Percentiles rank a stretch among this genome's conserved stretches.
Conservation (phyloP, 1,284 basidiomycete species). For the Puccinia sorghi region DNA sequence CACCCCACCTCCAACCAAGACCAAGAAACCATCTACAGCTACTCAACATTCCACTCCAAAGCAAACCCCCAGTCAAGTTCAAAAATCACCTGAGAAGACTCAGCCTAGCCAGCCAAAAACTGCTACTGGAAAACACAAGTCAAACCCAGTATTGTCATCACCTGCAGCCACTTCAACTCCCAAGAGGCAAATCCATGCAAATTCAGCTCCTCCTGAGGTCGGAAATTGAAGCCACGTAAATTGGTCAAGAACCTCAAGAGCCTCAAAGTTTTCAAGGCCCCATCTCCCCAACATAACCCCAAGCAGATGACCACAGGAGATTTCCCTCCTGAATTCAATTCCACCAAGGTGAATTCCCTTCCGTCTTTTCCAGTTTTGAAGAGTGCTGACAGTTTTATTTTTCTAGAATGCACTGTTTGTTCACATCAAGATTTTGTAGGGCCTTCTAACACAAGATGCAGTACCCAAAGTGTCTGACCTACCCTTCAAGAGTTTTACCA, state of each 20-base stretch:
- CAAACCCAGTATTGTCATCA: not conserved
- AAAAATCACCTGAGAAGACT: too few relatives aligned
- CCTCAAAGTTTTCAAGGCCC: not conserved
- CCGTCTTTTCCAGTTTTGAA: too few relatives aligned
- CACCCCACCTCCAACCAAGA: too few relatives aligned
- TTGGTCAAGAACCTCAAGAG: not conserved
- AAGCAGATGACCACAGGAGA: not conserved
- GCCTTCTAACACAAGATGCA: constrained; percentile 22
- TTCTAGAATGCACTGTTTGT: constrained; percentile 36
- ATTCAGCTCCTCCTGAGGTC: constrained; percentile 16
- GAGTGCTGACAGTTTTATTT: too few relatives aligned
- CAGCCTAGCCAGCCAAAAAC: not conserved
- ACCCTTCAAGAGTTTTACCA: constrained; percentile 25
- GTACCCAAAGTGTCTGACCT: constrained; percentile 23
- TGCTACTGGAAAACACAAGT: too few relatives aligned
- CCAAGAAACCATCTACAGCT: too few relatives aligned
- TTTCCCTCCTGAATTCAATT: constrained; percentile 3
- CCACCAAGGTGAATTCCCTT: too few relatives aligned
- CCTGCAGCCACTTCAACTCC: not conserved
- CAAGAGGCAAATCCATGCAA: not conserved
- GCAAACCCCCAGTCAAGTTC: not conserved
- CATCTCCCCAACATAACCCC: constrained; percentile 1
- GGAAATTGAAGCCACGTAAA: not conserved
- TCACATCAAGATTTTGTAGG: constrained; percentile 46
- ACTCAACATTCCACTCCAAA: not conserved